Percentiles rank a stretch among this genome's conserved stretches.
Evolutionary conservation across 768 basidiomycete species (phyloP).

Genomic region (Rubroboletus pulcherrimus): DNA sequence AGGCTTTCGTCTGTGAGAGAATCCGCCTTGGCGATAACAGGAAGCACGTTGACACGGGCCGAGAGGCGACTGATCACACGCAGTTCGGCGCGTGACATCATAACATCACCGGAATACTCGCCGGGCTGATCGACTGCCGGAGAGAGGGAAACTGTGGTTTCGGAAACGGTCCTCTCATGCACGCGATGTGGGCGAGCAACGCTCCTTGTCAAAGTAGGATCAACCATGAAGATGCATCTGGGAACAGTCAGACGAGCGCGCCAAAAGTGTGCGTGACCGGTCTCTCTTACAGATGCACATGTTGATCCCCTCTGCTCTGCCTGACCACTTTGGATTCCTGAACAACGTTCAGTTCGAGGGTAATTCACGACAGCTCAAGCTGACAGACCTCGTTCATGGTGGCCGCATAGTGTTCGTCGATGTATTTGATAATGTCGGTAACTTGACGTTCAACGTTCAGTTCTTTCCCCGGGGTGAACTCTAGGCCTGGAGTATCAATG

Average conservation of each 20-base stretch:
- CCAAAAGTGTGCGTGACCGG: neutral
- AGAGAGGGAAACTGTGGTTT: conserved; percentile 53
- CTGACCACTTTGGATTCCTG: conserved; percentile 88
- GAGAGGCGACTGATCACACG: conserved; percentile 75
- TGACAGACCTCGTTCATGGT: conserved; percentile 75
- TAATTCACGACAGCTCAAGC: neutral
- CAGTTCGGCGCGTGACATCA: conserved; percentile 76
- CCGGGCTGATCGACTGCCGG: conserved; percentile 48
- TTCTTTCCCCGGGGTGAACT: conserved; percentile 69
- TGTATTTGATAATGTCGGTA: conserved; percentile 65
- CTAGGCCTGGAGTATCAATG: conserved; percentile 83
- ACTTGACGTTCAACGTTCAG: conserved; percentile 79
- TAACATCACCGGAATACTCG: conserved; percentile 46
- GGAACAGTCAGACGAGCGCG: conserved; percentile 13
- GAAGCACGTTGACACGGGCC: conserved; percentile 73
- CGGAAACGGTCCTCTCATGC: conserved; percentile 59
- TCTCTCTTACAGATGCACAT: conserved; percentile 74
- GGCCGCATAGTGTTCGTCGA: conserved; percentile 79
- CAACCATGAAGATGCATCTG: conserved; percentile 84
- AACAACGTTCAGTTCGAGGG: neutral
- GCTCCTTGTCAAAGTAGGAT: conserved; percentile 62
- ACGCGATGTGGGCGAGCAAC: conserved; percentile 48
- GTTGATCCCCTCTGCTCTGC: conserved; percentile 84
- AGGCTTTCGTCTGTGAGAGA: conserved; percentile 80
- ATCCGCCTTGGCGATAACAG: conserved; percentile 76